phyloP scores from a whole-genome alignment of 495 filamentous ascomycete species.

The Lichenothelia convexa region DNA sequence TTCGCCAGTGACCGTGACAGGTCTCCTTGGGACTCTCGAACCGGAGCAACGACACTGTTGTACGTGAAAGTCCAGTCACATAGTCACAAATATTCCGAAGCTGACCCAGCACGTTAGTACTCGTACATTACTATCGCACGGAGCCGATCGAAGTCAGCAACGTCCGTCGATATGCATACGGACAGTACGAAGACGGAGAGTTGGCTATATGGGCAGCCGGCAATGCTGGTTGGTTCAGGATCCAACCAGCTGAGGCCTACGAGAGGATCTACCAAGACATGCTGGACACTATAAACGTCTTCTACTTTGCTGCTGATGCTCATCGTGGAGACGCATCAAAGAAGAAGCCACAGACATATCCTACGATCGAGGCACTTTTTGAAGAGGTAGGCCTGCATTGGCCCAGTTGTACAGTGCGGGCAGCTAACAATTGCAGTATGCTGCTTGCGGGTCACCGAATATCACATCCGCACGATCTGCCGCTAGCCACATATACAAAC shows the following conservation, averaged over 20 bases:
- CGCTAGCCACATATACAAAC: conserved; percentile 31
- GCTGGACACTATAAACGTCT: conserved; percentile 47
- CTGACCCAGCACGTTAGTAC: conserved; percentile 1
- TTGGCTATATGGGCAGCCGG: conserved; percentile 60
- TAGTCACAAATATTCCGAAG: conserved; percentile 1
- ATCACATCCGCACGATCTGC: conserved; percentile 28
- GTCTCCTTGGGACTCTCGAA: conserved; percentile 10
- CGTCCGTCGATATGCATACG: conserved; percentile 51
- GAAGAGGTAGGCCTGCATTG: conserved; percentile 14
- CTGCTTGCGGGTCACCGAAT: too few relatives aligned
- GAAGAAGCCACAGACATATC: background rate
- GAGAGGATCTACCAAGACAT: conserved; percentile 42
- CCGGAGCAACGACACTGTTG: background rate
- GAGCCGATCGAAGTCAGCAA: conserved; percentile 43
- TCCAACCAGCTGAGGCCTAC: conserved; percentile 44
- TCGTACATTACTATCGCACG: conserved; percentile 7
- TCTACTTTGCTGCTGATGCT: conserved; percentile 48
- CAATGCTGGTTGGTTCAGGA: conserved; percentile 60
- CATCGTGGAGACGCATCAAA: conserved; percentile 4
- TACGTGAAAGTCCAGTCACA: too few relatives aligned
- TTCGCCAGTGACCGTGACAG: conserved; percentile 36
- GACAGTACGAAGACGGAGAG: conserved; percentile 39
- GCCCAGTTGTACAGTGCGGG: too few relatives aligned
- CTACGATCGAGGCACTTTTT: conserved; percentile 6
- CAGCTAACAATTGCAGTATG: too few relatives aligned